Evolutionary conservation across 495 filamentous ascomycete genomes (phyloP).

Genomic region (Aspergillus avenaceus): DNA sequence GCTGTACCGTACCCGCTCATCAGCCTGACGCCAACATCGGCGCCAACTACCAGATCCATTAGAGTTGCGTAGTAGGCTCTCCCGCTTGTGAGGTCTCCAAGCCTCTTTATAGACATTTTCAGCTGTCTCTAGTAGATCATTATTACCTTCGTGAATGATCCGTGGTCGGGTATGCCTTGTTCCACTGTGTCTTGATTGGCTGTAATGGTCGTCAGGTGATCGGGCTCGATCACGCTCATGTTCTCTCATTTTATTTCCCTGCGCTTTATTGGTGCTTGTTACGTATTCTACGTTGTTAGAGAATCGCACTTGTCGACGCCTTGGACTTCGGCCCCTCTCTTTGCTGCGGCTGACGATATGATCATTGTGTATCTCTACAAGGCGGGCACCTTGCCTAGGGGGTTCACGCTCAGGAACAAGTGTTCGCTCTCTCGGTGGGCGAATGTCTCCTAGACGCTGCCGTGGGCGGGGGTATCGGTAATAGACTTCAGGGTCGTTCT

Average conservation of each 20-base stretch:
- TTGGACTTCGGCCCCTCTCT: constrained; percentile 4
- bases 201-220: neutral
- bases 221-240: neutral
- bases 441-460: neutral
- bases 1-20: constrained; percentile 3
- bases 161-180: constrained; percentile 7
- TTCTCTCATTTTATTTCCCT: neutral
- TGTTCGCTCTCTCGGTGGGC: constrained; percentile 18
- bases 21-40: constrained; percentile 7
- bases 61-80: constrained; percentile 3
- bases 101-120: constrained; percentile 12
- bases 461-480: neutral
- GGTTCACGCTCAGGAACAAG: constrained; percentile 19
- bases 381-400: constrained; percentile 5
- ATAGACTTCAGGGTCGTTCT: neutral
- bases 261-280: constrained; percentile 1
- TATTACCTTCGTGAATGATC: constrained; percentile 20
- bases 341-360: neutral
- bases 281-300: constrained; percentile 9
- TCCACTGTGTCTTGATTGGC: too few species aligned
- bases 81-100: constrained; percentile 9
- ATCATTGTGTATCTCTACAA: constrained; percentile 16
- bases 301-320: constrained; percentile 16
- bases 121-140: constrained; percentile 15
- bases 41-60: constrained; percentile 1